Evolutionary conservation across 257 asterid species (phyloP), one percentile per base, ranked within the genome.

Genomic region (Craterostigma plantagineum): DNA sequence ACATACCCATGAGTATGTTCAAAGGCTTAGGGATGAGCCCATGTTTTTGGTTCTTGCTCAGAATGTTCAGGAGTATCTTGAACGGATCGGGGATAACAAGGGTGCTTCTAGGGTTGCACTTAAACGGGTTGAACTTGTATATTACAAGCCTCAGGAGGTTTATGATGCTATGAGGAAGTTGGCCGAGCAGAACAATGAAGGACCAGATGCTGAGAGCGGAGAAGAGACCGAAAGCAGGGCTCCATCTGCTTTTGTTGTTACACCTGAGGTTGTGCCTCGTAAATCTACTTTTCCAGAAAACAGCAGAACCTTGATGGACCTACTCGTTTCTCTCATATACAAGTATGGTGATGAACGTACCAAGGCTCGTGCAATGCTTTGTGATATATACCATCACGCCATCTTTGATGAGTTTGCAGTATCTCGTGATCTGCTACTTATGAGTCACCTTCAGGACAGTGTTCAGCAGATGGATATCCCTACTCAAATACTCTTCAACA

Each of bases 341-440:
- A 68, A 67, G 62, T 66, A 65, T 49, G 98, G 95, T 4, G 98
- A 87, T 60, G 98, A 87, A 59, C 53, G 95, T 34, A 87, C 95
- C 0, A 87, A 79, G 63, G 98, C 98, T 33, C 95, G 95, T 40
- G 98, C 98, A 1, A 82, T 87, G 98, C 98, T 87, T 47, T 87
- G 95, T 53, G 98, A 87, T 62, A 87, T 87, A 15, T 87, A 87
- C 54, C 79, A 87, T 47, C 93, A 87, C 52, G 93, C 98, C 13
- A 74, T 87, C 52, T 57, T 71, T 34, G 93, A 82, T 38, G 84
- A 82, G 12, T 87, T 87, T 46, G 64, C 91, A 7, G 67, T 72
- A 39, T 63, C 98, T 14, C 92, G 95, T 14, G 95, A 87, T 59
- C 59, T 87, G 63, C 35, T 87, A 72, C 73, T 87, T 9, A 87